Conservation (phyloP, 768 basidiomycete genomes). For the Tricholoma flavovirens region DNA sequence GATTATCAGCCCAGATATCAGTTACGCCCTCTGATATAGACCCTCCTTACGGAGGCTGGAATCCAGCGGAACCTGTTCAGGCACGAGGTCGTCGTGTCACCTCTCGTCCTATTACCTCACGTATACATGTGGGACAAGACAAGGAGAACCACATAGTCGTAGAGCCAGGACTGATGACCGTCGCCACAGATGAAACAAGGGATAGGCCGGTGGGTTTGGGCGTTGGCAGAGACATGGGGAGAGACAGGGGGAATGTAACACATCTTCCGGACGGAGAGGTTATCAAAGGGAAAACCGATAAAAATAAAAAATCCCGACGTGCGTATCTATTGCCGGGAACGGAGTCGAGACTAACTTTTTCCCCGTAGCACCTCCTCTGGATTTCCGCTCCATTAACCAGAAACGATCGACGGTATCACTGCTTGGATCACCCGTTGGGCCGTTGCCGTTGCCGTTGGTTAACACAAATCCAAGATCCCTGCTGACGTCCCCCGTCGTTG, state of each 20-base stretch:
- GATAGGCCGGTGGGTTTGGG: conserved; percentile 27
- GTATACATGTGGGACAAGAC: conserved; percentile 20
- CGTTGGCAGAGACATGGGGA: conserved; percentile 32
- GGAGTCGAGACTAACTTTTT: conserved; percentile 5
- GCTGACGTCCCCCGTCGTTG: conserved; percentile 65
- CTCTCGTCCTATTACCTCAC: conserved; percentile 10
- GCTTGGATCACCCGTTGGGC: conserved; percentile 43
- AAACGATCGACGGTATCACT: conserved; percentile 41
- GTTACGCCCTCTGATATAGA: background rate
- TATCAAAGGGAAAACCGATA: conserved; percentile 37
- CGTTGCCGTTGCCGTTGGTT: conserved; percentile 37
- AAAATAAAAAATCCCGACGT: conserved; percentile 49
- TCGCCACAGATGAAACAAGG: conserved; percentile 27
- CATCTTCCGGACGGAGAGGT: conserved; percentile 22
- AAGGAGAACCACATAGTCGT: conserved; percentile 39
- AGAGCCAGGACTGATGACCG: conserved; percentile 36
- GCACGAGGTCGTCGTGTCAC: background rate
- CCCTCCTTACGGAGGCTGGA: background rate
- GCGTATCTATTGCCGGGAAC: conserved; percentile 21
- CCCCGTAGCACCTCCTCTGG: conserved; percentile 48
- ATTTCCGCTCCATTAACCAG: conserved; percentile 40
- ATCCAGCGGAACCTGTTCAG: background rate
- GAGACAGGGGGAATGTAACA: conserved; percentile 49
- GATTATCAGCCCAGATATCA: background rate
- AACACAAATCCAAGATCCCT: conserved; percentile 29